Base-by-base conservation (phyloP, 163 green algal genomes). In the Scenedesmus sp. region DNA sequence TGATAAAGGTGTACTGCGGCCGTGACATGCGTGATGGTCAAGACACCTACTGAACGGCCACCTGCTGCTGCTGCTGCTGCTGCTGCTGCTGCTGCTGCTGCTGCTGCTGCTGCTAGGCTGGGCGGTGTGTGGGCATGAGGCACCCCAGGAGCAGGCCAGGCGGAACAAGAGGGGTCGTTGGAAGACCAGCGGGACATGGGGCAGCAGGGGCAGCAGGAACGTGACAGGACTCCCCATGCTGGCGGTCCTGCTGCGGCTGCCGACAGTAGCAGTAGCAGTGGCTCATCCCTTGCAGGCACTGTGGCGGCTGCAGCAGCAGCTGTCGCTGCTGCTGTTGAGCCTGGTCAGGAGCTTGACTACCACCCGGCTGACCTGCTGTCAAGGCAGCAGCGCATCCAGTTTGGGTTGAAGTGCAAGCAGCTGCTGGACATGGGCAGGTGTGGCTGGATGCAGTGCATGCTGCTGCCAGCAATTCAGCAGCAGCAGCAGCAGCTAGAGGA, bases 361-460 rank as follows among this genome's bases (percentile, higher is more conserved):
- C 26, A 86, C 26, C 76, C 59, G 16, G 44, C 65, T 26, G 44
- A 79, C 26, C 4, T 89, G n/a, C 73, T 97, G n/a, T 33, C 87
- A 0, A 90, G 95, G 2, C n/a, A 86, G 18, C 35, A 92, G 37
- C 93, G 96, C 10, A 96, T 98, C 40, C 91, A 72, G 0, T 68
- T 98, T 9, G 97, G 97, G 0, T 49, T 86, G 68, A 94, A 93
- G 80, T 98, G 96, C 94, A 98, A 98, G 93, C 90, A 94, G 81
- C 90, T 98, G 49, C 95, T 98, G 24, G 97, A 98, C 85, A 76
- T 88, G 16, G 95, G 90, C 0, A 90, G 96, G 24, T 87, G 94
- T 84, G 59, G 70, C 1, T 98, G 93, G 93, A 91, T 89, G 10
- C 22, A 65, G 1, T 13, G 16, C 35, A 42, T 16, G 26, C 78